Evolutionary conservation across 257 asterid genomes (phyloP).

Genomic region (Scutellaria baicalensis): DNA sequence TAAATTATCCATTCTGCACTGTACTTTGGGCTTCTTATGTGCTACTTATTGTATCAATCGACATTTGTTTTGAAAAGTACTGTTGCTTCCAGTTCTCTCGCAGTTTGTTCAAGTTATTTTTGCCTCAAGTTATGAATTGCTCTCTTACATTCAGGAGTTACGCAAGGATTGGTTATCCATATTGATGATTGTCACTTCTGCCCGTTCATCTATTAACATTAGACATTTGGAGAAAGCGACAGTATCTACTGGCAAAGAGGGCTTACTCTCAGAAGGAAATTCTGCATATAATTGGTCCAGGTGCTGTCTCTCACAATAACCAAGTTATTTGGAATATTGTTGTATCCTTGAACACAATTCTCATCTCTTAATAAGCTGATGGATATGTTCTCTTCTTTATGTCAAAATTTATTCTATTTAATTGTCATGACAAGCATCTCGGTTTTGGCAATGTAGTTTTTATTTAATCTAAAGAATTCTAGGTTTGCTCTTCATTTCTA

Average conservation of each 20-base stretch:
- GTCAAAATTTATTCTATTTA: background rate
- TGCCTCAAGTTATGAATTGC: background rate
- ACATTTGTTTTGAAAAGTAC: background rate
- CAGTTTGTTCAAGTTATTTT: background rate
- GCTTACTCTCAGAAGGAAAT: constrained; percentile 93
- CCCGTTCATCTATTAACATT: constrained; percentile 90
- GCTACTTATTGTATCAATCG: constrained; percentile 6
- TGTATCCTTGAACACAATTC: constrained; percentile 1
- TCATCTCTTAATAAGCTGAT: constrained; percentile 3
- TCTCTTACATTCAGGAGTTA: constrained; percentile 52
- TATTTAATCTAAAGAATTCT: background rate
- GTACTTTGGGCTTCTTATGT: background rate
- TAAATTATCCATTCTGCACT: background rate
- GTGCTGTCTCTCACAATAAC: constrained; percentile 31
- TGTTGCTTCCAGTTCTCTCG: constrained; percentile 11
- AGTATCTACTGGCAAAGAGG: constrained; percentile 97
- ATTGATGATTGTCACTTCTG: constrained; percentile 96
- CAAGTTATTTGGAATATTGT: constrained; percentile 4
- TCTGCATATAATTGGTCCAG: constrained; percentile 98
- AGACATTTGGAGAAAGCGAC: constrained; percentile 99
- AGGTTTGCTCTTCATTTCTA: background rate
- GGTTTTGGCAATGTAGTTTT: background rate
- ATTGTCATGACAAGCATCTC: background rate
- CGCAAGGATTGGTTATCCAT: constrained; percentile 92
- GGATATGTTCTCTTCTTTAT: background rate